Evolutionary conservation across 805 yeast species (phyloP).

Genomic region (Barnettozyma populi): DNA sequence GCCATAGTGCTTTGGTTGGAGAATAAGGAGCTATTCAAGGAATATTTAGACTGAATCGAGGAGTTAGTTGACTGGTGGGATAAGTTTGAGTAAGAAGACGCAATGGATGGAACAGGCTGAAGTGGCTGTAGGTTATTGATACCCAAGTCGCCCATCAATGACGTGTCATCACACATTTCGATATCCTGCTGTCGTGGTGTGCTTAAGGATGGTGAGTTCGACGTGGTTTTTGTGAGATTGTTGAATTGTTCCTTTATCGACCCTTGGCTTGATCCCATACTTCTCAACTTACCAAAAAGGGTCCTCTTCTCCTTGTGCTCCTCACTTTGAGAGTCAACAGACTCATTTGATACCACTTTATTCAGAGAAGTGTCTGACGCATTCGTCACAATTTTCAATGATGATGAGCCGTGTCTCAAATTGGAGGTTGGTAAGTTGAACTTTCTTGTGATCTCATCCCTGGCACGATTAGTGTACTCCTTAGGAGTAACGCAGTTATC

Average conservation of each 20-base stretch:
- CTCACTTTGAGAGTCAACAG: conserved; percentile 16
- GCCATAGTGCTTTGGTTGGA: conserved; percentile 16
- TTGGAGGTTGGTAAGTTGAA: conserved; percentile 18
- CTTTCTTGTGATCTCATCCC: conserved; percentile 25
- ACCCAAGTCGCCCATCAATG: conserved; percentile 1
- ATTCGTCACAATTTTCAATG: conserved; percentile 23
- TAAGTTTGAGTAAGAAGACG: conserved; percentile 10
- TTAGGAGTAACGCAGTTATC: conserved; percentile 23
- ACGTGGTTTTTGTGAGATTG: conserved; percentile 6
- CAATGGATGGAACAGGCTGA: conserved; percentile 23
- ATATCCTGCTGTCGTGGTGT: conserved; percentile 8
- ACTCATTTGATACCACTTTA: conserved; percentile 19
- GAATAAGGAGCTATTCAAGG: conserved; percentile 16
- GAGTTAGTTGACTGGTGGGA: conserved; percentile 9
- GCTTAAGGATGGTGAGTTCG: conserved; percentile 4
- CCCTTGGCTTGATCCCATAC: conserved; percentile 4
- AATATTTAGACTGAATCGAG: conserved; percentile 7
- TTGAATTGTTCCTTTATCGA: conserved; percentile 8
- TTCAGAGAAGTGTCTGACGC: conserved; percentile 22
- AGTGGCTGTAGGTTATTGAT: conserved; percentile 17
- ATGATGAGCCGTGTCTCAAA: conserved; percentile 27
- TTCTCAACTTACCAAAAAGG: conserved; percentile 13
- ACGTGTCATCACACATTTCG: conserved; percentile 13
- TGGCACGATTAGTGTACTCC: conserved; percentile 26
- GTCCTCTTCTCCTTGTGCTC: conserved; percentile 3